These are phyloP conservation scores for Usnea hakonensis DNA, from an alignment of 495 filamentous ascomycete species.

Conservation along the genomic window DNA sequence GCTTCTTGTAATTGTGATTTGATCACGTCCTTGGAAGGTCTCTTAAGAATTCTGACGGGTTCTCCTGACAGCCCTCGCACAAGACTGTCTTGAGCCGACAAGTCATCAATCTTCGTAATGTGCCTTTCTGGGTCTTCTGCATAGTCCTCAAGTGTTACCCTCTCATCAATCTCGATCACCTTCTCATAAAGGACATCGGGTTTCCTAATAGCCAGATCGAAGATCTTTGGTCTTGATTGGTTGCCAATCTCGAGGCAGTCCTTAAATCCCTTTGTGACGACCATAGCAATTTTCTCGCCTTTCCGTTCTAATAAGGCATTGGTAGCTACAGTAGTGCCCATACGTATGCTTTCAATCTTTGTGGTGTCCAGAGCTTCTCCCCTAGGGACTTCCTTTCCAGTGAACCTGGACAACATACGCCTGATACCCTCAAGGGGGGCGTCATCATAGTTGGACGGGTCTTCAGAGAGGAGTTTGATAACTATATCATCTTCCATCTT, in stretches of 20 bases:
- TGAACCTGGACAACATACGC: slow-evolving; percentile 77
- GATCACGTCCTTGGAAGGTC: slow-evolving; percentile 29
- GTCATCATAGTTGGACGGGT: slow-evolving; percentile 81
- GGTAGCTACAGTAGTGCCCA: slow-evolving; percentile 86
- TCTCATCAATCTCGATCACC: slow-evolving; percentile 74
- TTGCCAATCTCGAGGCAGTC: slow-evolving; percentile 87
- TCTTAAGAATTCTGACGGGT: slow-evolving; percentile 41
- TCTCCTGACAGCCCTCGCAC: slow-evolving; percentile 46
- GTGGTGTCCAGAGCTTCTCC: slow-evolving; percentile 78
- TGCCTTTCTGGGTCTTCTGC: slow-evolving; percentile 67
- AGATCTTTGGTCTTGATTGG: slow-evolving; percentile 75
- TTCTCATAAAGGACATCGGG: slow-evolving; percentile 70
- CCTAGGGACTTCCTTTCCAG: slow-evolving; percentile 64
- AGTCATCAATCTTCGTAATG: slow-evolving; percentile 39
- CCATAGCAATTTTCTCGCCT: slow-evolving; percentile 81
- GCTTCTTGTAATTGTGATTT: slow-evolving; percentile 37
- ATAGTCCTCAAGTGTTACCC: slow-evolving; percentile 82
- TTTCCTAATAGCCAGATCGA: slow-evolving; percentile 71
- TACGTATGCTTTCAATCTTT: slow-evolving; percentile 75
- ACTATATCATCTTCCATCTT: slow-evolving; percentile 63
- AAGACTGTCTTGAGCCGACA: slow-evolving; percentile 34
- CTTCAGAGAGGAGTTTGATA: slow-evolving; percentile 84
- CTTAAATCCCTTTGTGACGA: slow-evolving; percentile 88
- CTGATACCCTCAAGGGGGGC: slow-evolving; percentile 88
- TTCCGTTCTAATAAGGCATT: slow-evolving; percentile 92